phyloP scores from a whole-genome alignment of 2,329 filamentous ascomycete genomes.

The Cladosporium cucumerinum region DNA sequence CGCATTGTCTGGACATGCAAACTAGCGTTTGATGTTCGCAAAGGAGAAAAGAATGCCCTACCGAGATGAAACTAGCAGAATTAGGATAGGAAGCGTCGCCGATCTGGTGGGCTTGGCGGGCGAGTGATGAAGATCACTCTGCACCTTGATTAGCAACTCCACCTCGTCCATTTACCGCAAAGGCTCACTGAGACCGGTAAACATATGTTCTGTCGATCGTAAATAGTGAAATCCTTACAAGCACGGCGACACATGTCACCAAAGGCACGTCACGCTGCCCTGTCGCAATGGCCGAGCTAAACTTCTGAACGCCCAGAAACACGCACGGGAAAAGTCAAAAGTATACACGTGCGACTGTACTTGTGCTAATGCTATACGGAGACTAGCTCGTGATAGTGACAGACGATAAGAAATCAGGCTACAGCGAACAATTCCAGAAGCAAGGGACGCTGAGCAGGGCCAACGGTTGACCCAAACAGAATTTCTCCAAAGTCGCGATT shows the following conservation, averaged over 20 bases:
- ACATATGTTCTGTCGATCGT: not conserved
- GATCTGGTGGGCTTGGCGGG: conserved; percentile 6
- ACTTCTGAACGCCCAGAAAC: not conserved
- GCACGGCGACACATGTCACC: not conserved
- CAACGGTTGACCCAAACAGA: not conserved
- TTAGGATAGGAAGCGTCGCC: not conserved
- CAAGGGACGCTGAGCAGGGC: not conserved
- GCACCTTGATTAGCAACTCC: conserved; percentile 8
- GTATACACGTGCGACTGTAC: not conserved
- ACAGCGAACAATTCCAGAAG: not conserved
- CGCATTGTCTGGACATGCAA: not conserved
- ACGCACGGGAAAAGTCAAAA: not conserved
- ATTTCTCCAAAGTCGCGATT: not conserved
- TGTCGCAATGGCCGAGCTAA: not conserved
- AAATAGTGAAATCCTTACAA: not conserved
- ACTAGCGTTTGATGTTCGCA: conserved; percentile 1
- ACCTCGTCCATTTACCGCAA: conserved; percentile 1
- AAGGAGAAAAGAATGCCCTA: conserved; percentile 2
- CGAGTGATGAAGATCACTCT: not conserved
- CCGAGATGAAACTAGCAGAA: conserved; percentile 13
- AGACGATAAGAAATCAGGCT: not conserved
- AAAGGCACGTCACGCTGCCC: not conserved
- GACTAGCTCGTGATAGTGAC: not conserved
- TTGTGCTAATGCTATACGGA: not conserved
- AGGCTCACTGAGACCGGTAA: conserved; percentile 18